phyloP scores from a whole-genome alignment of 2,329 filamentous ascomycete species.

The Pestalotiopsis fici region DNA sequence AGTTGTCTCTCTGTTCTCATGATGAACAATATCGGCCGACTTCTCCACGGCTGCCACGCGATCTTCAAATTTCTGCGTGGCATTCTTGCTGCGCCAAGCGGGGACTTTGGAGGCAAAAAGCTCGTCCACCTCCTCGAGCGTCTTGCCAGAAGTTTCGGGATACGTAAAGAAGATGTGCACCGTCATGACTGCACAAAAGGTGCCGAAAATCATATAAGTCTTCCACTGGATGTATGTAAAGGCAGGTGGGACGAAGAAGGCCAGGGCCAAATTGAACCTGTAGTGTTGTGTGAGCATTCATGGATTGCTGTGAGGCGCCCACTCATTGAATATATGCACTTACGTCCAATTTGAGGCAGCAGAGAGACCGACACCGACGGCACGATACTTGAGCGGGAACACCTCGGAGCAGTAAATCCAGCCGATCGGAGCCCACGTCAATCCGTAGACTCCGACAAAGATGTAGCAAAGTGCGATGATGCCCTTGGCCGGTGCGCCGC shows the following conservation, averaged over 20 bases:
- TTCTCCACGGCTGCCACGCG: constrained; percentile 16
- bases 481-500: constrained; percentile 44
- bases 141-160: constrained; percentile 43
- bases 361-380: constrained; percentile 20
- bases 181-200: constrained; percentile 31
- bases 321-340: background rate
- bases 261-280: constrained; percentile 22
- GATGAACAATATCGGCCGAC: background rate
- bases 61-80: constrained; percentile 17
- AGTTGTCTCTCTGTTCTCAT: background rate
- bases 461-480: constrained; percentile 54
- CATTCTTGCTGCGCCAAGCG: constrained; percentile 9
- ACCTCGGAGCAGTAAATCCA: constrained; percentile 24
- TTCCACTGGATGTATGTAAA: constrained; percentile 18
- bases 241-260: constrained; percentile 16
- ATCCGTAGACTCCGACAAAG: constrained; percentile 38
- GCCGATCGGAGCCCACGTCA: constrained; percentile 21
- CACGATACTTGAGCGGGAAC: constrained; percentile 23
- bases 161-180: constrained; percentile 26
- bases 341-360: constrained; percentile 24
- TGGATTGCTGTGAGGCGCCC: background rate
- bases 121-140: constrained; percentile 50
- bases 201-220: constrained; percentile 43
- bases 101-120: constrained; percentile 45
- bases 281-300: background rate